Evolutionary conservation across 78 protist genomes (phyloP).

Genomic region (Dictyostelium discoideum): dicty_2.7 NC_007091.3:2991001-2991500

Average conservation of each 20-base stretch:
- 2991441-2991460: not conserved
- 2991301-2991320: not conserved
- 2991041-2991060: slow-evolving; percentile 51
- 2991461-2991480: not conserved
- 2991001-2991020: slow-evolving; percentile 53
- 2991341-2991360: not conserved
- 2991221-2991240: too few species aligned
- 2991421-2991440: not conserved
- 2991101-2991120: slow-evolving; percentile 69
- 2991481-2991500: not conserved
- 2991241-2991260: not conserved
- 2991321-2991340: not conserved
- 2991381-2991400: not conserved
- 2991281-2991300: not conserved
- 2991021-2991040: slow-evolving; percentile 31
- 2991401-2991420: not conserved
- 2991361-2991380: not conserved
- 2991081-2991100: slow-evolving; percentile 65
- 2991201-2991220: not conserved
- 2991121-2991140: not conserved
- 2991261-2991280: not conserved
- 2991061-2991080: slow-evolving; percentile 34
- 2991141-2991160: not conserved
- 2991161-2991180: not conserved
- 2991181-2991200: not conserved